These are phyloP conservation scores for Esteya vermicola DNA, from an alignment of 2,329 filamentous ascomycete species.

Conservation along the genomic window DNA sequence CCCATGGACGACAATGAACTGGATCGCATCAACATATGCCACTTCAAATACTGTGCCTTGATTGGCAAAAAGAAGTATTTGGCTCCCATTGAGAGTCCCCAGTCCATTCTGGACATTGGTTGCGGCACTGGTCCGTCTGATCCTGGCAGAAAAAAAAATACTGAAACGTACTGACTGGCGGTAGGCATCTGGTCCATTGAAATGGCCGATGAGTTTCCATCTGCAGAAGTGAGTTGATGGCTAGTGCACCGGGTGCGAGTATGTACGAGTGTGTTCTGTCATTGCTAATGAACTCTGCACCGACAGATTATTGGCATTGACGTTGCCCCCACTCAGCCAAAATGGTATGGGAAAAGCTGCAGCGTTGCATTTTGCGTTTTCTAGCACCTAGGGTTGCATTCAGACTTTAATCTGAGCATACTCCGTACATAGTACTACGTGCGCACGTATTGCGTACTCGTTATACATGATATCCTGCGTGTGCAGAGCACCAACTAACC, in stretches of 20 bases:
- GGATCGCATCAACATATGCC: conserved; percentile 25
- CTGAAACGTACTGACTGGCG: too few species aligned
- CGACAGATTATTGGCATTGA: conserved; percentile 27
- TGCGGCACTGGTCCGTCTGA: conserved; percentile 13
- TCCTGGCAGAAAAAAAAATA: too few species aligned
- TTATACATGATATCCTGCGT: too few species aligned
- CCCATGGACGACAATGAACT: conserved; percentile 26
- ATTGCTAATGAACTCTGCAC: background rate
- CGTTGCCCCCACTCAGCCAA: conserved; percentile 35
- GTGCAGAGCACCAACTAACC: background rate
- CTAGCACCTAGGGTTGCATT: background rate
- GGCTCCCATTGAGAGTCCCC: conserved; percentile 12
- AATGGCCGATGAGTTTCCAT: conserved; percentile 9
- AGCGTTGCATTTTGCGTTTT: background rate
- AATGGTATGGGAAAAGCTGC: conserved; percentile 10
- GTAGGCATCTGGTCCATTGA: conserved; percentile 19
- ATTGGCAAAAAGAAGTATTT: conserved; percentile 15
- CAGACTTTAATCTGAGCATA: background rate
- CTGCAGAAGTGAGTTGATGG: conserved; percentile 5
- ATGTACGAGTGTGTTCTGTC: too few species aligned
- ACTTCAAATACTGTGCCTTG: conserved; percentile 19
- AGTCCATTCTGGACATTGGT: conserved; percentile 17
- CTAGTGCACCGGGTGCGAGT: too few species aligned
- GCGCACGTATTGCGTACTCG: background rate
- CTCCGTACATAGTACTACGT: background rate